Conservation (phyloP, 331 rosid species). For the Stylosanthes scabra region DNA sequence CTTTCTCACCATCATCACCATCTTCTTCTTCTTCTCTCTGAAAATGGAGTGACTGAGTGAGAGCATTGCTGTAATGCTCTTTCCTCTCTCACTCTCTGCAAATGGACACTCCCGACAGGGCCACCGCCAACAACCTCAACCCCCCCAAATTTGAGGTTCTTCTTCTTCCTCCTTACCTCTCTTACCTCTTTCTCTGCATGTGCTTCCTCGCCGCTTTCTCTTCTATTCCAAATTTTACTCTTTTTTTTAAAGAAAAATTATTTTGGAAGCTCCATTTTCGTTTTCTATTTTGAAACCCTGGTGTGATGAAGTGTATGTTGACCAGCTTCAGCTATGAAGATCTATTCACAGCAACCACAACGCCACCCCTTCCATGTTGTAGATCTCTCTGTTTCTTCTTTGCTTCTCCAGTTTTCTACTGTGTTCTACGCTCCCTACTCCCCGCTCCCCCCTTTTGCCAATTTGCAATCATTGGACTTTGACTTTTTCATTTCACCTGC, state of each 20-base stretch:
- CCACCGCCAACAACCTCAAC: constrained; percentile 57
- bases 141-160: constrained; percentile 65
- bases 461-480: neutral
- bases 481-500: neutral
- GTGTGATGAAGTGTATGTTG: neutral
- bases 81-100: constrained; percentile 43
- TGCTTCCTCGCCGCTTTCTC: constrained; percentile 30
- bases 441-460: too few relatives aligned
- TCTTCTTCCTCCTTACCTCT: constrained; percentile 12
- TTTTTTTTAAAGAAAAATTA: neutral
- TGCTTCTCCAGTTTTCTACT: neutral
- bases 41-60: constrained; percentile 24
- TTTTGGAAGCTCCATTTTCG: neutral
- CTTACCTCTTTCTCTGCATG: constrained; percentile 33
- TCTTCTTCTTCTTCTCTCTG: constrained; percentile 1
- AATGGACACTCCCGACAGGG: constrained; percentile 88
- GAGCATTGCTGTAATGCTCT: constrained; percentile 31
- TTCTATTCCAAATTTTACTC: constrained; percentile 10
- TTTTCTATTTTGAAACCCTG: neutral
- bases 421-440: neutral
- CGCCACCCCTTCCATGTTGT: neutral
- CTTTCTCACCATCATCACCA: constrained; percentile 43
- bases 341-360: neutral
- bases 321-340: too few relatives aligned
- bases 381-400: constrained; percentile 41